These are phyloP conservation scores for Rhizopus delemar DNA, from an alignment of 371 early-diverging fungal species.

Conservation along the genomic window DNA sequence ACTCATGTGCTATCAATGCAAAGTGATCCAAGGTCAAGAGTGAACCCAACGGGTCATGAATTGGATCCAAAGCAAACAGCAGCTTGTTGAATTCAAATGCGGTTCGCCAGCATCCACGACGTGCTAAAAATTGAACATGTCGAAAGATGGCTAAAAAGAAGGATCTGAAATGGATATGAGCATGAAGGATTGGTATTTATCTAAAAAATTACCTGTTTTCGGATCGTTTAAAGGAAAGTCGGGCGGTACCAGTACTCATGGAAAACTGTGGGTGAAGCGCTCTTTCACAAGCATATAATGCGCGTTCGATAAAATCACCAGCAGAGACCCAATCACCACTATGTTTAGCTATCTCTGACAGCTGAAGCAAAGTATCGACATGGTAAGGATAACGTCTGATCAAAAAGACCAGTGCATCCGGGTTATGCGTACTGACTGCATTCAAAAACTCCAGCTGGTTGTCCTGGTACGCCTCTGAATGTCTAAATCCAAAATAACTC, in stretches of 20 bases:
- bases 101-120: conserved; percentile 92
- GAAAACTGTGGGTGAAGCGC: conserved; percentile 83
- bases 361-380: conserved; percentile 79
- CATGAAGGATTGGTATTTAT: neutral
- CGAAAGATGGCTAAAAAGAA: conserved; percentile 83
- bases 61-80: conserved; percentile 76
- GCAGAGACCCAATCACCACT: conserved; percentile 76
- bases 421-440: conserved; percentile 74
- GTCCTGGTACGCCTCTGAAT: conserved; percentile 71
- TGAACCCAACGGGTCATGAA: conserved; percentile 74
- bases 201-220: conserved; percentile 64
- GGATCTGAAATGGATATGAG: conserved; percentile 32
- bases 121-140: conserved; percentile 80
- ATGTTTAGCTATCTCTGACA: conserved; percentile 83
- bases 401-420: conserved; percentile 72
- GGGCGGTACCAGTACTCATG: conserved; percentile 64
- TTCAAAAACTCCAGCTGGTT: conserved; percentile 73
- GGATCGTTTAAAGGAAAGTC: conserved; percentile 68
- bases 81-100: conserved; percentile 88
- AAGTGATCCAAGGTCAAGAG: conserved; percentile 80
- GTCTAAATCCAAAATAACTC: conserved; percentile 64
- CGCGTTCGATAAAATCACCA: conserved; percentile 80
- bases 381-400: conserved; percentile 81
- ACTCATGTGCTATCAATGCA: conserved; percentile 78
- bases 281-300: conserved; percentile 80